A percentile compares a stretch with the other conserved stretches of the same genome.
Conservation (phyloP, 2,329 filamentous ascomycete species). For the Apiospora phragmitis region DNA sequence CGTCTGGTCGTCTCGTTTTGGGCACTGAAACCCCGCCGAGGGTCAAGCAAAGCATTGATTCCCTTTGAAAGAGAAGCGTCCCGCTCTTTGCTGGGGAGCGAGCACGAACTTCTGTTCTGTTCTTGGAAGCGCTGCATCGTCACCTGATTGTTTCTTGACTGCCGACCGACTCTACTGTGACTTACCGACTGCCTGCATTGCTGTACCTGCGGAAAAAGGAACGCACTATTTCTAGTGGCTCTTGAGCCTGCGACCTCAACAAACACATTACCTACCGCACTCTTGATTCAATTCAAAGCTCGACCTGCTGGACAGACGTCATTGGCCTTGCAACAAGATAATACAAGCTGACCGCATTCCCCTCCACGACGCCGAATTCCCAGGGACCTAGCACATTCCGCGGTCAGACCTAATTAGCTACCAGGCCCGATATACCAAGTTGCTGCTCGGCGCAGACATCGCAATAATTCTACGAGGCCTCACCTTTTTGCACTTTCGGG, state of each 20-base stretch:
- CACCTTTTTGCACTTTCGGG: not conserved
- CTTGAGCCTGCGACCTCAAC: not conserved
- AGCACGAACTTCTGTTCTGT: constrained; percentile 2
- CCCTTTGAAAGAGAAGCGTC: not conserved
- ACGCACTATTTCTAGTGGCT: not conserved
- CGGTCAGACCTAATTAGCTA: not conserved
- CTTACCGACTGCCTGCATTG: not conserved
- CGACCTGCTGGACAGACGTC: constrained; percentile 8
- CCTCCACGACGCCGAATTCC: not conserved
- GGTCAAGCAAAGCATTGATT: constrained; percentile 15
- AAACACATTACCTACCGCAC: not conserved
- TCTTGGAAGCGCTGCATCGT: constrained; percentile 7
- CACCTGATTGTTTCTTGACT: not conserved
- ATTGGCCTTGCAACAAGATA: not conserved
- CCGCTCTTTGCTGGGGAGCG: not conserved
- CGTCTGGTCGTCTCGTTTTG: constrained; percentile 7
- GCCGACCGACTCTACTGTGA: not conserved
- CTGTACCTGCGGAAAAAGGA: not conserved
- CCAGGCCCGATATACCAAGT: not conserved
- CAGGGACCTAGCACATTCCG: not conserved
- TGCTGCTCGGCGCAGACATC: not conserved
- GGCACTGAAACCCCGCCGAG: constrained; percentile 33
- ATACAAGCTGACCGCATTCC: not conserved
- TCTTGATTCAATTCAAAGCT: not conserved
- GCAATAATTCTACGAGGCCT: not conserved